phyloP scores from a whole-genome alignment of 2,329 filamentous ascomycete genomes.

The Penicillium fuscoglaucum region DNA sequence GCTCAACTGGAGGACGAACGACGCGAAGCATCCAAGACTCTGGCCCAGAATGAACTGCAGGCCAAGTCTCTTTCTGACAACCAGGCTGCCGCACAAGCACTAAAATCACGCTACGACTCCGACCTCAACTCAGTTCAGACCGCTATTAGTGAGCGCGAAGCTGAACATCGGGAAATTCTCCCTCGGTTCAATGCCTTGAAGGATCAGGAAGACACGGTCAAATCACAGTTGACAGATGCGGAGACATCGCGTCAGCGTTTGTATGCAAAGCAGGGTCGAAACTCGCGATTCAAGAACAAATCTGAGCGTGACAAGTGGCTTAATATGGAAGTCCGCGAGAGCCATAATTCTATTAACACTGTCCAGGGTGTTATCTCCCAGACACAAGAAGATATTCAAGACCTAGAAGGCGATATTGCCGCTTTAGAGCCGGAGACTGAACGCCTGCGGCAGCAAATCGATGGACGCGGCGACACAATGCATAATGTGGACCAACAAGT shows the following conservation, averaged over 20 bases:
- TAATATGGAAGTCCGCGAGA: conserved; percentile 74
- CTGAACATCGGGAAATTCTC: conserved; percentile 70
- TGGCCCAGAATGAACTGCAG: conserved; percentile 83
- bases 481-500: conserved; percentile 71
- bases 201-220: conserved; percentile 69
- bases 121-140: conserved; percentile 71
- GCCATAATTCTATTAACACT: conserved; percentile 71
- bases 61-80: conserved; percentile 81
- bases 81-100: conserved; percentile 73
- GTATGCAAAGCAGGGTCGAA: conserved; percentile 88
- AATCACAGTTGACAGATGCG: conserved; percentile 71
- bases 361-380: conserved; percentile 84
- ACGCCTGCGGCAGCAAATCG: conserved; percentile 68
- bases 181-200: conserved; percentile 75
- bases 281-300: conserved; percentile 83
- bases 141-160: conserved; percentile 74
- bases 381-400: conserved; percentile 76
- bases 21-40: conserved; percentile 73
- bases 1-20: conserved; percentile 87
- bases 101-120: conserved; percentile 67
- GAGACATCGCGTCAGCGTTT: conserved; percentile 75
- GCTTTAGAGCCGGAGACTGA: conserved; percentile 72
- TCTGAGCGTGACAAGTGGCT: conserved; percentile 83
- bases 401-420: conserved; percentile 69
- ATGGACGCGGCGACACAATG: conserved; percentile 75